These are phyloP conservation scores for Arctostaphylos glauca DNA, from an alignment of 148 eudicot genomes.

Conservation along the genomic window DNA sequence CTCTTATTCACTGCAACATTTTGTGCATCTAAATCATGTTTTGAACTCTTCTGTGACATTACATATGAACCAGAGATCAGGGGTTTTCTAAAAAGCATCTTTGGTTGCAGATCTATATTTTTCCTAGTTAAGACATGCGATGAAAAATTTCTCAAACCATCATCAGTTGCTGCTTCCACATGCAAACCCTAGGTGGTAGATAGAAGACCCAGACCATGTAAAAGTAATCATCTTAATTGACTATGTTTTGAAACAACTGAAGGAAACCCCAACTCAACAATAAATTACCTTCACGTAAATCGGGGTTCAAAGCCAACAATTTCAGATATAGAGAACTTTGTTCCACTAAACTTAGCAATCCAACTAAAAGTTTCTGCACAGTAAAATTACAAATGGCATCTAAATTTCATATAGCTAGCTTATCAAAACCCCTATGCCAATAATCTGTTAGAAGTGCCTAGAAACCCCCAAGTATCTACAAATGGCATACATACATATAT, in stretches of 20 bases:
- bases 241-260: background rate
- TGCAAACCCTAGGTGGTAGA: conserved; percentile 36
- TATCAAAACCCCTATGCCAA: no score
- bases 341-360: conserved; percentile 74
- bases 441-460: no score
- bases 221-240: background rate
- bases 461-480: no score
- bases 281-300: conserved; percentile 50
- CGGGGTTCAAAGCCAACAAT: conserved; percentile 52
- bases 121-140: conserved; percentile 34
- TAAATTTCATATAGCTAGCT: no score
- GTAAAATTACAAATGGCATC: conserved; percentile 64
- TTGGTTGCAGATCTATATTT: conserved; percentile 18
- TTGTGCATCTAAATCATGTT: conserved; percentile 22
- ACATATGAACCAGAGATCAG: conserved; percentile 25
- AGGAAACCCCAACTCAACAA: background rate
- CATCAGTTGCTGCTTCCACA: conserved; percentile 27
- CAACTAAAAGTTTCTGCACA: conserved; percentile 77
- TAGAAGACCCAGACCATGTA: conserved; percentile 61
- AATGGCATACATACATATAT: no score
- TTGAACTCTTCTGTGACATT: conserved; percentile 20
- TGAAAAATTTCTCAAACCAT: conserved; percentile 23
- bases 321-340: conserved; percentile 76
- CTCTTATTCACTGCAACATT: conserved; percentile 45
- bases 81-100: conserved; percentile 28